Evolutionary conservation across 176 grass and related monocot species (phyloP), one percentile per base, ranked within the genome.

Genomic region (maize (Zea mays)): DNA sequence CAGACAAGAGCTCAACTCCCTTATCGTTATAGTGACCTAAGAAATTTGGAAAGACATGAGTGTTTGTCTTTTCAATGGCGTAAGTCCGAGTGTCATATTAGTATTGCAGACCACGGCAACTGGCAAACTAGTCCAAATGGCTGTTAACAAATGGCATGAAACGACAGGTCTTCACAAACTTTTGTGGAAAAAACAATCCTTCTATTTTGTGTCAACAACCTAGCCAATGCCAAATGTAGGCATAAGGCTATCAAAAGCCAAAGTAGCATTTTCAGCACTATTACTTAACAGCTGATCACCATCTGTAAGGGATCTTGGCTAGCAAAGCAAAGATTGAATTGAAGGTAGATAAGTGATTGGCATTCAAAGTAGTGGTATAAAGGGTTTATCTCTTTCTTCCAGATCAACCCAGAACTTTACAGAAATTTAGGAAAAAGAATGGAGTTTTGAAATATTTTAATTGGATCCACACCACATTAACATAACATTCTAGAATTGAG

Each of bases 341-440:
- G 33, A 56, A 38, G 69, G 33, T 72, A 38, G 3, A 70, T 34
- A 70, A 14, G 13, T 12, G 19, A 70, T 48, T 48, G 20, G 0
- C 67, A 70, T 42, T 39, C 49, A 56, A 56, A 20, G 36, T 17
- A 55, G 71, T 54, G 4, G 7, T 54, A 72, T 5, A 72, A 9
- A 72, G 17, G 8, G 13, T 17, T 49, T 54, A 15, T 37, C 27
- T 72, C 15, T 54, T 55, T 39, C 33, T 80, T 85, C 61, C 52
- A 63, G 27, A 78, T 40, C 65, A 71, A 16, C 19, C 55, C 55
- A 43, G 36, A 71, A 84, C 36, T 71, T 65, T 57, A 17, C 15
- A 35, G 50, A 74, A 41, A 54, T 35, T 76, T 65, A 40, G 19
- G 10, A 83, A 65, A 0, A 37, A 54, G 21, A 35, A 72, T 72